Percentiles rank a stretch among this genome's conserved stretches.
phyloP scores from a whole-genome alignment of 2,329 filamentous ascomycete species.

The Bretziella fagacearum region DNA sequence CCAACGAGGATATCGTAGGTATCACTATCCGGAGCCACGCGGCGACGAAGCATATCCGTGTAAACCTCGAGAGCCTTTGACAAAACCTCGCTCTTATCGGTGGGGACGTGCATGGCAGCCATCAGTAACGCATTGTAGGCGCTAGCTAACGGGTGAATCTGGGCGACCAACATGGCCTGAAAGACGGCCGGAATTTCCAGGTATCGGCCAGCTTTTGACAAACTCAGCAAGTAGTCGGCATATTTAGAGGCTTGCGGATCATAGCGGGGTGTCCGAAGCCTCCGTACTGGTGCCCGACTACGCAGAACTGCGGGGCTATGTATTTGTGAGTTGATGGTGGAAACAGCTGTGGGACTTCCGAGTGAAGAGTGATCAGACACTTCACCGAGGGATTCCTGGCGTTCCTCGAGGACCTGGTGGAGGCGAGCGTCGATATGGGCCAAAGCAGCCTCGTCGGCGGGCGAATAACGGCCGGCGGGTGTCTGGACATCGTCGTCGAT shows the following conservation, averaged over 20 bases:
- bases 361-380: constrained; percentile 24
- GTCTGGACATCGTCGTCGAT: constrained; percentile 18
- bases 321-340: constrained; percentile 25
- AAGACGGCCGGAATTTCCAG: constrained; percentile 81
- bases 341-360: constrained; percentile 18
- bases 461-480: constrained; percentile 19
- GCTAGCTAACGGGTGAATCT: constrained; percentile 60
- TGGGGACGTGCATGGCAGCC: constrained; percentile 68
- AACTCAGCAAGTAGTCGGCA: constrained; percentile 59
- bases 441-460: constrained; percentile 40
- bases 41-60: constrained; percentile 82
- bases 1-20: constrained; percentile 82
- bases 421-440: constrained; percentile 77
- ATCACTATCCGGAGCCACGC: constrained; percentile 61
- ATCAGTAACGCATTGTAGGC: constrained; percentile 87
- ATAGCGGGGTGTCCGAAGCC: constrained; percentile 42
- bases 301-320: constrained; percentile 29
- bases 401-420: constrained; percentile 54
- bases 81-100: constrained; percentile 65
- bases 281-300: constrained; percentile 29
- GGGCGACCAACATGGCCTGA: constrained; percentile 71
- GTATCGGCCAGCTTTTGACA: constrained; percentile 57
- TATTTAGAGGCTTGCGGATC: constrained; percentile 52
- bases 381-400: constrained; percentile 29
- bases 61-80: constrained; percentile 90